These are phyloP conservation scores for Nemania abortiva DNA, from an alignment of 2,329 filamentous ascomycete genomes.

Conservation along the genomic window DNA sequence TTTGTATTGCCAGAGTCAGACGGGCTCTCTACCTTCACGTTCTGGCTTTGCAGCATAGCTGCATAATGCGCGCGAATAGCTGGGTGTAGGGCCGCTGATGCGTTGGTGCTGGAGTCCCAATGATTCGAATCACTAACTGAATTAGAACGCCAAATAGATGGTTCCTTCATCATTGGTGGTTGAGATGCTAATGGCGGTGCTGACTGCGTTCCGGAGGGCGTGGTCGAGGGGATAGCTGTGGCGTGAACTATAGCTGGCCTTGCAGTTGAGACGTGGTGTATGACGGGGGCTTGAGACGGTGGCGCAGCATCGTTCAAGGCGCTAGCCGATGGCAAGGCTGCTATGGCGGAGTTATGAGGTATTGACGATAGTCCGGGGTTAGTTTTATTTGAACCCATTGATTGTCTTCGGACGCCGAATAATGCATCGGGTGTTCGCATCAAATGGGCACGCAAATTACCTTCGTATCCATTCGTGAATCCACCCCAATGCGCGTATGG, in stretches of 20 bases:
- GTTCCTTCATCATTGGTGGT: slow-evolving; percentile 9
- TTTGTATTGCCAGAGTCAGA: slow-evolving; percentile 10
- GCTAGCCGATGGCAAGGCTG: slow-evolving; percentile 8
- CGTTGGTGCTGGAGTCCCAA: slow-evolving; percentile 35
- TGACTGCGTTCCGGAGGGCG: slow-evolving; percentile 18
- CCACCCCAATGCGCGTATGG: slow-evolving; percentile 69
- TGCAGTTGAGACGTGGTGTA: slow-evolving; percentile 8
- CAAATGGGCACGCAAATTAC: slow-evolving; percentile 61
- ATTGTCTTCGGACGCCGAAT: slow-evolving; percentile 47
- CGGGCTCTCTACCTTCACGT: slow-evolving; percentile 35
- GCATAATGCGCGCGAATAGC: slow-evolving; percentile 51
- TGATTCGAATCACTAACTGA: slow-evolving; percentile 21
- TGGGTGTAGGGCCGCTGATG: slow-evolving; percentile 47
- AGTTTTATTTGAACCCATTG: slow-evolving; percentile 38
- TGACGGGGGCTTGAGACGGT: slow-evolving; percentile 13
- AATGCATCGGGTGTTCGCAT: slow-evolving; percentile 58
- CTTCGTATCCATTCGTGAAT: slow-evolving; percentile 72
- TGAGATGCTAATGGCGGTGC: slow-evolving; percentile 21
- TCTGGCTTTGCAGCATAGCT: slow-evolving; percentile 47
- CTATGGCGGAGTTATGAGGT: slow-evolving; percentile 38
- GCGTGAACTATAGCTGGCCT: slow-evolving; percentile 19
- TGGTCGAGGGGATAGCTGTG: slow-evolving; percentile 5
- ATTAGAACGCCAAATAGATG: slow-evolving; percentile 24
- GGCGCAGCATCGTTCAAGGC: background rate
- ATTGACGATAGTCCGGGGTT: slow-evolving; percentile 32